Evolutionary conservation across 768 basidiomycete genomes (phyloP), one percentile per base, ranked within the genome.

Genomic region (Hericium coralloides): DNA sequence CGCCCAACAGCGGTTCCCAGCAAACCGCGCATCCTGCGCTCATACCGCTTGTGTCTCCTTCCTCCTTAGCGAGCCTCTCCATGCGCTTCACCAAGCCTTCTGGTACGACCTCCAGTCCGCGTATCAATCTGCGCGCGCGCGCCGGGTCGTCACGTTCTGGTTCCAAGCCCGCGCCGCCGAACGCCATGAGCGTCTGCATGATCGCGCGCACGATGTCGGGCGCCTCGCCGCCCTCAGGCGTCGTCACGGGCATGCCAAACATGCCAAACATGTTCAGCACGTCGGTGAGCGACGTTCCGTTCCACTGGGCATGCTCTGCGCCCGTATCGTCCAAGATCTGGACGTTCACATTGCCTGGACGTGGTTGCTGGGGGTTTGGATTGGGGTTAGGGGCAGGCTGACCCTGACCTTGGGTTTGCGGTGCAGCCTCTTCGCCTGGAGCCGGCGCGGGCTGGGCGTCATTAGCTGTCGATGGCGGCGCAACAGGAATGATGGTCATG

Each of bases 51-150:
- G 8, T 31, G 0, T 65, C 70, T 8, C 73, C 72, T 0, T 67
- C 70, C 12, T 71, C 70, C 17, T 73, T 72, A 1, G 72, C 71
- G 4, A 76, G 75, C 53, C 80, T 75, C 64, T 87, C 82, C 56
- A 90, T 69, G 39, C 89, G 73, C 64, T 79, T 74, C 14, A 89
- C 79, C 6, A 91, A 70, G 5, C 88, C 89, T 2, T 74, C 64
- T 0, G 86, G 82, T 5, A 91, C 86, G 38, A 74, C 77, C 50
- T 88, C 86, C 3, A 91, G 68, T 1, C 81, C 87, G 36, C 73
- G 75, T 2, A 90, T 68, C 12, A 91, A 74, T 58, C 72, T 75
- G 67, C 77, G 79, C 1, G 87, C 89, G 26, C 86, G 76, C 58
- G 81, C 83, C 0, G 85, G 84, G 60, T 87, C 83, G 58, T 89